Conservation (phyloP, 2,329 filamentous ascomycete genomes). For the Drechslera avenae region DNA sequence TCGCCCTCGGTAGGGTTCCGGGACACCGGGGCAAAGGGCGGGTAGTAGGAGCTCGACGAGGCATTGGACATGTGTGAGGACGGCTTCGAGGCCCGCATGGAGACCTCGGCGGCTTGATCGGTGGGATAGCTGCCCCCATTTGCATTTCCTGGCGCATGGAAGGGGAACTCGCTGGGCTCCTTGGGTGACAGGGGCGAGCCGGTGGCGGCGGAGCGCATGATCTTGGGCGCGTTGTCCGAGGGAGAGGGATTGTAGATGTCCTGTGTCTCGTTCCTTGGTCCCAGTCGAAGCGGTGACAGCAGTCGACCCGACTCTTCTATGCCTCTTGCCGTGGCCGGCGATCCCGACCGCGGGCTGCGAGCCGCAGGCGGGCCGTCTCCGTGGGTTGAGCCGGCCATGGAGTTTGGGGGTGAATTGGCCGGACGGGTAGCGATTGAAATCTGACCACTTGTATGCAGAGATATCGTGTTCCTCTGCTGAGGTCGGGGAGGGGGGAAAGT, state of each 20-base stretch:
- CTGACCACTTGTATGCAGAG: background rate
- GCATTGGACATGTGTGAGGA: slow-evolving; percentile 31
- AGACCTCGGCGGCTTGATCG: slow-evolving; percentile 19
- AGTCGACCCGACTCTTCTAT: slow-evolving; percentile 23
- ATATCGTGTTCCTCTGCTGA: background rate
- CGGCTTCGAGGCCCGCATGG: slow-evolving; percentile 22
- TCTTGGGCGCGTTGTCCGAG: slow-evolving; percentile 34
- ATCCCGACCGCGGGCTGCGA: slow-evolving; percentile 28
- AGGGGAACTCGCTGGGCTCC: slow-evolving; percentile 47
- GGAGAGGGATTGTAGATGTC: slow-evolving; percentile 17
- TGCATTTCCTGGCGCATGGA: slow-evolving; percentile 29
- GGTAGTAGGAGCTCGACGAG: slow-evolving; percentile 31
- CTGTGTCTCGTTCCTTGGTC: slow-evolving; percentile 24
- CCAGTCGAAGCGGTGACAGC: slow-evolving; percentile 35
- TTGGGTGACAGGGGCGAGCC: slow-evolving; percentile 33
- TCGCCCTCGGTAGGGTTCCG: slow-evolving; percentile 41
- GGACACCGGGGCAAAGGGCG: slow-evolving; percentile 41
- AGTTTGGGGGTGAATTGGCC: background rate
- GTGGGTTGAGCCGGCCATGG: slow-evolving; percentile 38
- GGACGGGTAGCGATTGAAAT: too few species aligned
- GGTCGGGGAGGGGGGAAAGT: slow-evolving; percentile 12
- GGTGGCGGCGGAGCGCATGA: slow-evolving; percentile 38
- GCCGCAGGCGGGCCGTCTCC: slow-evolving; percentile 35
- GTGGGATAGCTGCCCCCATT: slow-evolving; percentile 26
- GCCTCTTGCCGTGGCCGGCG: slow-evolving; percentile 24